phyloP scores from a whole-genome alignment of 202 grass and related monocot species.

The Zoysia matrella region DNA sequence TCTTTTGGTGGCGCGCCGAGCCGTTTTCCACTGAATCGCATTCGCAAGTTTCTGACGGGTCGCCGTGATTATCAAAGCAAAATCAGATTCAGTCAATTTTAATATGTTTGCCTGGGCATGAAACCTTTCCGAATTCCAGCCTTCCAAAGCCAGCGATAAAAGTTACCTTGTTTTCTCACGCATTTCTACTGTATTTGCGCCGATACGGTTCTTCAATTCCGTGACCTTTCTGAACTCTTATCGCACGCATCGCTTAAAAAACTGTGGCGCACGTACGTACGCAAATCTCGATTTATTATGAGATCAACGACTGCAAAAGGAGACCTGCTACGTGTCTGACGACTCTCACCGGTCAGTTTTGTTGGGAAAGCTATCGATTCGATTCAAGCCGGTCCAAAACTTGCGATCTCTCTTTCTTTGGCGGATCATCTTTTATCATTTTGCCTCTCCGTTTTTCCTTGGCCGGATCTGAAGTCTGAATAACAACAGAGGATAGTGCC shows the following conservation, averaged over 20 bases:
- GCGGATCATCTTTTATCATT: background rate
- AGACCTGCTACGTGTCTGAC: background rate
- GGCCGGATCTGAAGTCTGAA: background rate
- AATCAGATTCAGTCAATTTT: background rate
- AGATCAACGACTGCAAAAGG: slow-evolving; percentile 13
- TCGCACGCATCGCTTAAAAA: background rate
- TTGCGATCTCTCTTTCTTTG: background rate
- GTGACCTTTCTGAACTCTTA: background rate
- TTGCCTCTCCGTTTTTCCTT: background rate
- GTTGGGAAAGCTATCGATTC: slow-evolving; percentile 11
- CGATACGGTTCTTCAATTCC: background rate
- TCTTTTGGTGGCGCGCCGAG: background rate
- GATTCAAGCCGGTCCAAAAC: slow-evolving; percentile 24
- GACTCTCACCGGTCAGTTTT: slow-evolving; percentile 44
- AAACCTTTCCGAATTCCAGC: background rate
- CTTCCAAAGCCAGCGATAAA: too few species aligned
- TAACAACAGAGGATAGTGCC: too few species aligned
- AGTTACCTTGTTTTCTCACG: background rate
- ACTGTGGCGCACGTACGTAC: background rate
- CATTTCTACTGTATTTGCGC: background rate
- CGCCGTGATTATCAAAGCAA: background rate
- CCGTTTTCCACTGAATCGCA: slow-evolving; percentile 7
- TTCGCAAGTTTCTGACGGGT: slow-evolving; percentile 1
- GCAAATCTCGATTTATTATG: background rate
- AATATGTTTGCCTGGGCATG: background rate